Percentiles rank a stretch among this genome's conserved stretches.
phyloP scores from a whole-genome alignment of 768 basidiomycete species.

The Suillus americanus region DNA sequence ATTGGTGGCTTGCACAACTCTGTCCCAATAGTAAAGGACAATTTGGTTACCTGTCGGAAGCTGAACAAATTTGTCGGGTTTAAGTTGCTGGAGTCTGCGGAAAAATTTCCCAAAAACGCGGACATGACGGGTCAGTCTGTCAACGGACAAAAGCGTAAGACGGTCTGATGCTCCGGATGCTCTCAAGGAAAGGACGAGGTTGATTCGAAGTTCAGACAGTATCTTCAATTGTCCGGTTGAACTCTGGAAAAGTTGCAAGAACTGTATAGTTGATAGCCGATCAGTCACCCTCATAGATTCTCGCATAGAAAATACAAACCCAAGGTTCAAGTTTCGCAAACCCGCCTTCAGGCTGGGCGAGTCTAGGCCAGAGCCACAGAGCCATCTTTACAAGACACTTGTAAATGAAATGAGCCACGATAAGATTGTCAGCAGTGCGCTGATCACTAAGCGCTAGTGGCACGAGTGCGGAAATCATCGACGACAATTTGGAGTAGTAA shows the following conservation, averaged over 20 bases:
- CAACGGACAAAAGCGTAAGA: conserved; percentile 45
- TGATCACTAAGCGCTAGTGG: conserved; percentile 35
- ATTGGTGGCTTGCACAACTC: conserved; percentile 70
- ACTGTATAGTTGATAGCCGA: conserved; percentile 36
- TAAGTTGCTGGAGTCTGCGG: conserved; percentile 67
- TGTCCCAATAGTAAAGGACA: conserved; percentile 79
- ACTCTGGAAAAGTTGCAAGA: conserved; percentile 58
- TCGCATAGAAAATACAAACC: conserved; percentile 37
- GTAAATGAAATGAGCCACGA: conserved; percentile 66
- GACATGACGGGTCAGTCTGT: conserved; percentile 66
- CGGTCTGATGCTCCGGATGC: conserved; percentile 34
- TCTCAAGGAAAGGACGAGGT: conserved; percentile 45
- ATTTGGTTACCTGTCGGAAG: conserved; percentile 65
- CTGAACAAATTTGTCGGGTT: conserved; percentile 54
- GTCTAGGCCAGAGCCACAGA: conserved; percentile 66
- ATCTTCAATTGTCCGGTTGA: conserved; percentile 56
- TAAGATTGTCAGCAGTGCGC: conserved; percentile 46
- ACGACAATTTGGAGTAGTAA: conserved; percentile 59
- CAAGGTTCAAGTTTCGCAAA: conserved; percentile 47
- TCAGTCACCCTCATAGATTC: neutral
- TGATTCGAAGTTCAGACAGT: conserved; percentile 58
- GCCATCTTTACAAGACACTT: conserved; percentile 74
- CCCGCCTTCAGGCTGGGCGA: conserved; percentile 45
- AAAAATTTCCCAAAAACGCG: conserved; percentile 79
- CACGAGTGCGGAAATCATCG: conserved; percentile 32